Conservation (phyloP, 441 rosid species). For the Flueggea neowawraea region DNA sequence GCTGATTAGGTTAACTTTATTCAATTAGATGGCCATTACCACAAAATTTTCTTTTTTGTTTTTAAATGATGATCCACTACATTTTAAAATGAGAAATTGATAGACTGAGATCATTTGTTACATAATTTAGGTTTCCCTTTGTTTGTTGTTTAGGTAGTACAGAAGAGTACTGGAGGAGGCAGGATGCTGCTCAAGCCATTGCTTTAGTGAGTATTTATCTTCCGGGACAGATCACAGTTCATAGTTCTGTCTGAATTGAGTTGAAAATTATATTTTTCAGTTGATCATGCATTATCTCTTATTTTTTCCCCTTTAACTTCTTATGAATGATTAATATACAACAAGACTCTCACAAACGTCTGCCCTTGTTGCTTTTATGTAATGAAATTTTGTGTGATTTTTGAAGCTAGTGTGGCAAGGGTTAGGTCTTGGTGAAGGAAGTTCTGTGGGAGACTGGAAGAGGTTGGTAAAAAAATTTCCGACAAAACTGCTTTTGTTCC, state of each 20-base stretch:
- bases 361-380: background rate
- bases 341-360: too few relatives aligned
- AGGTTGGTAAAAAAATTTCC: constrained; percentile 32
- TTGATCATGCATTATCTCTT: background rate
- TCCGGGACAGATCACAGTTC: background rate
- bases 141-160: constrained; percentile 57
- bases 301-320: too few relatives aligned
- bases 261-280: background rate
- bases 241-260: background rate
- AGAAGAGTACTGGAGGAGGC: constrained; percentile 78
- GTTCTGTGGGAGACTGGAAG: constrained; percentile 57
- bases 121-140: constrained; percentile 4
- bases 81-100: constrained; percentile 5
- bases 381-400: constrained; percentile 5
- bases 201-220: constrained; percentile 55
- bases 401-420: constrained; percentile 78
- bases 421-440: constrained; percentile 70
- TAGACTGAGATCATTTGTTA: too few relatives aligned
- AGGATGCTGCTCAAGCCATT: constrained; percentile 72
- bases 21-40: background rate
- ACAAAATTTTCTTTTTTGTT: background rate
- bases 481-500: background rate
- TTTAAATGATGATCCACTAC: background rate
- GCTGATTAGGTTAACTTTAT: background rate
- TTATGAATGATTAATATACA: background rate